Evolutionary conservation across 306 rosid genomes (phyloP).

Genomic region (Cucurbita ficifolia): DNA sequence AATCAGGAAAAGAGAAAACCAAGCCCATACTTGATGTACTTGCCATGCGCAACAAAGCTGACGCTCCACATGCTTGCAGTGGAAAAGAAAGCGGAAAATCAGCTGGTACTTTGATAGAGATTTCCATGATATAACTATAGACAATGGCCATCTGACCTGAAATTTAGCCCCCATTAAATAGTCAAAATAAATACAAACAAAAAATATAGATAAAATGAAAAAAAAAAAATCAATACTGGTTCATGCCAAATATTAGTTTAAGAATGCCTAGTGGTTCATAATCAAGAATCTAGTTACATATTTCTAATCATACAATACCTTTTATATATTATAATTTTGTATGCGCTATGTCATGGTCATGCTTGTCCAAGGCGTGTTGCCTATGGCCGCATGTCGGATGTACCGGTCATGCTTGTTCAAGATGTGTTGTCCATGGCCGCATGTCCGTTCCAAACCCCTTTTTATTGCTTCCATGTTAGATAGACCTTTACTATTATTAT

Average conservation of each 20-base stretch:
- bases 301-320: background rate
- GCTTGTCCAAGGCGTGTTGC: too few species aligned
- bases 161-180: background rate
- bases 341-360: background rate
- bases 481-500: too few species aligned
- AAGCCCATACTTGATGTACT: constrained; percentile 67
- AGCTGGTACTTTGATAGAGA: constrained; percentile 74
- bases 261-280: background rate
- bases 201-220: constrained; percentile 4
- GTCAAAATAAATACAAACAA: background rate
- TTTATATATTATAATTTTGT: too few species aligned
- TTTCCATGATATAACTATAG: constrained; percentile 81
- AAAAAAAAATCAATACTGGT: background rate
- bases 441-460: too few species aligned
- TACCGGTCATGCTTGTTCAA: too few species aligned
- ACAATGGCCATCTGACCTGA: constrained; percentile 92
- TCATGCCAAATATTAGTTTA: background rate
- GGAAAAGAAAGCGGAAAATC: constrained; percentile 86
- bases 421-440: too few species aligned
- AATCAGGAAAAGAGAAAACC: background rate
- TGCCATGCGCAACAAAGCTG: constrained; percentile 99
- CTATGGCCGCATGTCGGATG: too few species aligned
- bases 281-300: background rate
- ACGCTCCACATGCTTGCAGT: constrained; percentile 85
- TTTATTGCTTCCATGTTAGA: too few species aligned